phyloP scores from a whole-genome alignment of 306 rosid species.

The Vigna trinervia region DNA sequence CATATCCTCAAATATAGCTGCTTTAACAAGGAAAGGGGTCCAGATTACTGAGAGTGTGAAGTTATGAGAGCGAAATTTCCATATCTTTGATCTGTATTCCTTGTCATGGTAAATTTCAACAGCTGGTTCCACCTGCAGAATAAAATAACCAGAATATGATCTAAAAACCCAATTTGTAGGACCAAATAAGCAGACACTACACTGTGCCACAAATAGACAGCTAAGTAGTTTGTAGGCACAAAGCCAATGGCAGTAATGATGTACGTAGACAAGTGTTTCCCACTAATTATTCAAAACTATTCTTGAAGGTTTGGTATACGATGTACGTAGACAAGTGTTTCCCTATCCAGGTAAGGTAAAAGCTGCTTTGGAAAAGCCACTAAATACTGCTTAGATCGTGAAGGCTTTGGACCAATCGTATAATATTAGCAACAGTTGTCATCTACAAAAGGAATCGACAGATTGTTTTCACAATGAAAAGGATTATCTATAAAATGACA shows the following conservation, averaged over 20 bases:
- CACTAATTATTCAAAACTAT: slow-evolving; percentile 15
- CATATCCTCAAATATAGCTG: slow-evolving; percentile 71
- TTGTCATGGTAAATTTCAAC: slow-evolving; percentile 85
- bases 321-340: background rate
- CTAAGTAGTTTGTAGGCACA: slow-evolving; percentile 34
- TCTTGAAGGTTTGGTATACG: slow-evolving; percentile 3
- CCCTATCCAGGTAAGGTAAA: slow-evolving; percentile 35
- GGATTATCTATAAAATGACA: slow-evolving; percentile 23
- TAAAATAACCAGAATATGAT: slow-evolving; percentile 37
- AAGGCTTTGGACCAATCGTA: slow-evolving; percentile 46
- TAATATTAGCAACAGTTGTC: slow-evolving; percentile 44
- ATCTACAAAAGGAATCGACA: slow-evolving; percentile 30
- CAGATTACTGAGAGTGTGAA: slow-evolving; percentile 83
- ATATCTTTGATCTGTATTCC: slow-evolving; percentile 80
- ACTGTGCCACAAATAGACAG: slow-evolving; percentile 35
- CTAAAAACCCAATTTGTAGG: slow-evolving; percentile 39
- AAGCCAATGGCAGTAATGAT: background rate
- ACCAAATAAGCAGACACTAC: slow-evolving; percentile 19
- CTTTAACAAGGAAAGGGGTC: slow-evolving; percentile 86
- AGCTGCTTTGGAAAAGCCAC: slow-evolving; percentile 35
- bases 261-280: too few species aligned
- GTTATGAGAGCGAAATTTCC: slow-evolving; percentile 81
- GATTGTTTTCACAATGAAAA: slow-evolving; percentile 36
- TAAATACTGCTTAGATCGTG: slow-evolving; percentile 13
- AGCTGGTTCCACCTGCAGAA: slow-evolving; percentile 80